These are phyloP conservation scores for Penicillium griseofulvum DNA, from an alignment of 2,329 filamentous ascomycete genomes.

Conservation along the genomic window DNA sequence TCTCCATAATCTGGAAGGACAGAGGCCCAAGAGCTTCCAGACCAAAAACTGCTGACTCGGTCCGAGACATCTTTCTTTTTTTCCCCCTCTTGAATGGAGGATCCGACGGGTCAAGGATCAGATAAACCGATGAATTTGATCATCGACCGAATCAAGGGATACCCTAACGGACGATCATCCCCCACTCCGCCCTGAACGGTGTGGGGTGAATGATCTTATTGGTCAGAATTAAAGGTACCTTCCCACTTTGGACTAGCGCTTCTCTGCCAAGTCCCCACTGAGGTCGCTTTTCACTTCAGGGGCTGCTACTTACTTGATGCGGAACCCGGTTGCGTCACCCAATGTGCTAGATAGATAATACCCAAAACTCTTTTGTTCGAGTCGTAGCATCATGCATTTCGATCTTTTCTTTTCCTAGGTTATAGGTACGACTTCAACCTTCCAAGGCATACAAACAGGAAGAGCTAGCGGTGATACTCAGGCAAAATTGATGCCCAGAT, in stretches of 20 bases:
- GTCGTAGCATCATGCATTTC: background rate
- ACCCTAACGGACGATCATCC: background rate
- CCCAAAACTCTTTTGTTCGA: background rate
- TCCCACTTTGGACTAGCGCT: background rate
- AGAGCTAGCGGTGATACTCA: too few relatives aligned
- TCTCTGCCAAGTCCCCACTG: background rate
- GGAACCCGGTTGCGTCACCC: slow-evolving; percentile 5
- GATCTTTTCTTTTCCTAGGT: background rate
- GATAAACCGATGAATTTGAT: background rate
- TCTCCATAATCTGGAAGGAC: background rate
- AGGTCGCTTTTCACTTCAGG: background rate
- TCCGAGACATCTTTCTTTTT: background rate
- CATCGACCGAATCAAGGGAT: background rate
- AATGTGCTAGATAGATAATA: background rate
- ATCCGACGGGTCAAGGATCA: slow-evolving; percentile 6
- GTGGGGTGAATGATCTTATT: background rate
- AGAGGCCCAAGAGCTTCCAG: background rate
- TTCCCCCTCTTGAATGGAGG: background rate
- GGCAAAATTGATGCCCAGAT: too few relatives aligned
- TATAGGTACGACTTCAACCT: too few relatives aligned
- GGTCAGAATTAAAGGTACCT: fast-evolving
- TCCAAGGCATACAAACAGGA: too few relatives aligned
- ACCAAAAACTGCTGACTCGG: background rate
- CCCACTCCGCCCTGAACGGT: background rate
- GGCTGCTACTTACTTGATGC: background rate